phyloP scores from a whole-genome alignment of 2,329 filamentous ascomycete species.

The Colletotrichum ledebouriae region DNA sequence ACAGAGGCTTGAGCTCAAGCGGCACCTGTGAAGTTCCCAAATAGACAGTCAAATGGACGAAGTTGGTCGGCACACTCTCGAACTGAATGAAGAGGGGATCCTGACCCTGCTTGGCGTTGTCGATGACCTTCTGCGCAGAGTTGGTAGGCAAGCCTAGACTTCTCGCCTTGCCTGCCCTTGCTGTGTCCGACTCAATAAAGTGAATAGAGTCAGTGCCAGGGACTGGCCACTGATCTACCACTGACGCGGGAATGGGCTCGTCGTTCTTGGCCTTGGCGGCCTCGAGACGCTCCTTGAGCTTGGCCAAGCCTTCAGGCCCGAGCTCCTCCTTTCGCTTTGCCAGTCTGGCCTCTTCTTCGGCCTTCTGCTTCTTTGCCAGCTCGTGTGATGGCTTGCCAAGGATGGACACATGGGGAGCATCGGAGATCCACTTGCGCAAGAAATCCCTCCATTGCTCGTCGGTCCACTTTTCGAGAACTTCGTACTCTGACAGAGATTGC shows the following conservation, averaged over 20 bases:
- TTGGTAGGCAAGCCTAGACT: conserved; percentile 77
- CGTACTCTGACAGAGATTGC: conserved; percentile 69
- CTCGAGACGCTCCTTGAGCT: conserved; percentile 81
- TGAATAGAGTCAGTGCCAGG: conserved; percentile 92
- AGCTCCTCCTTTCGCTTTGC: conserved; percentile 83
- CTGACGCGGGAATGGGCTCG: conserved; percentile 81
- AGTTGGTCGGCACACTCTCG: conserved; percentile 93
- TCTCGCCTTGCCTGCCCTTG: conserved; percentile 83
- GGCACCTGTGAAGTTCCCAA: conserved; percentile 84
- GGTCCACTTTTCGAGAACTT: conserved; percentile 81
- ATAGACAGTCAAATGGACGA: conserved; percentile 86
- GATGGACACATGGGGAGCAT: conserved; percentile 89
- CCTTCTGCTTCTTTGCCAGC: conserved; percentile 84
- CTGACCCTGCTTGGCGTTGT: conserved; percentile 71
- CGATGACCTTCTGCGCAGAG: conserved; percentile 80
- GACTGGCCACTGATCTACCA: conserved; percentile 86
- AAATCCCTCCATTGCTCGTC: conserved; percentile 88
- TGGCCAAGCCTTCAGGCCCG: conserved; percentile 83
- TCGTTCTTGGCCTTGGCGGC: conserved; percentile 91
- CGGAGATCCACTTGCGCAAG: conserved; percentile 84
- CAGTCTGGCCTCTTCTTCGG: conserved; percentile 82
- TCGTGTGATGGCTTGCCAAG: conserved; percentile 87
- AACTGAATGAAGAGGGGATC: conserved; percentile 95
- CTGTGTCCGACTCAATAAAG: conserved; percentile 90
- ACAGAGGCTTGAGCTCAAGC: conserved; percentile 84